A percentile compares a stretch with the other conserved stretches of the same genome.
Evolutionary conservation across 306 rosid species (phyloP).

Genomic region (Lotus japonicus): DNA sequence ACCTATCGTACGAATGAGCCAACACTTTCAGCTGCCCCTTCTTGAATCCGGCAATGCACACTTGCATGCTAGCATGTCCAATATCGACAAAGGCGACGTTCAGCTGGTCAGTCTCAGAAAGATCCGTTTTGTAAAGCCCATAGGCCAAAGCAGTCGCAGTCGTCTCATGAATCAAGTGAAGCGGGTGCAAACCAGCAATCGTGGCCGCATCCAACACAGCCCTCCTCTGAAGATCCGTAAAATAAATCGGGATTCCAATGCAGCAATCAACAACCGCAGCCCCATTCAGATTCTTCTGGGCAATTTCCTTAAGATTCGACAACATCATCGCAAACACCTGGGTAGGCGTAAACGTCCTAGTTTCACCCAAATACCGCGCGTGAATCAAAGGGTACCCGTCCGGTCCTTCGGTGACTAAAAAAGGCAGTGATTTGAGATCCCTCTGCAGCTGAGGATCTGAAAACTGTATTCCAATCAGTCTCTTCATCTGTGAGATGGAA

Average conservation of each 20-base stretch:
- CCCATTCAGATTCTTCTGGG: slow-evolving; percentile 64
- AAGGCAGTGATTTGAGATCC: slow-evolving; percentile 71
- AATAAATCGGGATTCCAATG: slow-evolving; percentile 87
- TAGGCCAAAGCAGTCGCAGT: slow-evolving; percentile 93
- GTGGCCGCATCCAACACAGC: slow-evolving; percentile 85
- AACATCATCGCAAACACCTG: slow-evolving; percentile 84
- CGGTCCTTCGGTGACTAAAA: slow-evolving; percentile 55
- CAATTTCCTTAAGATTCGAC: slow-evolving; percentile 68
- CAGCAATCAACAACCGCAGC: slow-evolving; percentile 79
- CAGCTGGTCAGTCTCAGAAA: slow-evolving; percentile 72
- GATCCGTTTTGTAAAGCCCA: slow-evolving; percentile 90
- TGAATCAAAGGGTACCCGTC: slow-evolving; percentile 84
- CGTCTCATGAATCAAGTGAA: slow-evolving; percentile 78
- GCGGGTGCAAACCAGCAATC: slow-evolving; percentile 88
- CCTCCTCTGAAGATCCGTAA: slow-evolving; percentile 90
- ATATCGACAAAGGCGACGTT: slow-evolving; percentile 90
- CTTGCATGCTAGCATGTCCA: slow-evolving; percentile 98
- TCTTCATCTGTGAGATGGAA: slow-evolving; percentile 74
- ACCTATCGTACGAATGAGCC: slow-evolving; percentile 75
- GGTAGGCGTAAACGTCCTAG: slow-evolving; percentile 57
- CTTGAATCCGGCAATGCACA: slow-evolving; percentile 85
- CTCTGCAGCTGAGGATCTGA: slow-evolving; percentile 74
- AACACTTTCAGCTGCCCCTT: slow-evolving; percentile 84
- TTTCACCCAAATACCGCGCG: slow-evolving; percentile 63
- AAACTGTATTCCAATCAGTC: slow-evolving; percentile 62